Evolutionary conservation across 768 basidiomycete genomes (phyloP).

Genomic region (Cubamyces sp.): DNA sequence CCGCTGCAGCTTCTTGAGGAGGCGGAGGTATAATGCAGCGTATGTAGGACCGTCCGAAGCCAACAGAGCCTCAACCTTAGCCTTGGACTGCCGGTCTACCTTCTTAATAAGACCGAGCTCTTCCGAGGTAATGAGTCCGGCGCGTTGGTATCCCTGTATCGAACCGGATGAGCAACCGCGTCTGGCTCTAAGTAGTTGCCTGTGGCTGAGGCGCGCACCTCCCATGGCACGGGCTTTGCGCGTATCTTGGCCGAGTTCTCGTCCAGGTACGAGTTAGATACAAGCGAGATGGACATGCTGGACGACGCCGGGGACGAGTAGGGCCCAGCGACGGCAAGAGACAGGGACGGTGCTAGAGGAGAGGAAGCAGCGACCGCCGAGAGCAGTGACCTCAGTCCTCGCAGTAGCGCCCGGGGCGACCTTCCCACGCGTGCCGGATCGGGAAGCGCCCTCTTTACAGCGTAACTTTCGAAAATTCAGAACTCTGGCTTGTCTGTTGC

Average conservation of each 20-base stretch:
- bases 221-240: slow-evolving; percentile 94
- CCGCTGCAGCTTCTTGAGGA: slow-evolving; percentile 84
- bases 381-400: slow-evolving; percentile 24
- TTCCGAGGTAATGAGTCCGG: slow-evolving; percentile 84
- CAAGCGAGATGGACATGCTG: slow-evolving; percentile 73
- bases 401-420: background rate
- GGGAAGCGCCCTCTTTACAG: slow-evolving; percentile 7
- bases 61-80: slow-evolving; percentile 75
- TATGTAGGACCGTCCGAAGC: slow-evolving; percentile 84
- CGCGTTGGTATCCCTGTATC: slow-evolving; percentile 89
- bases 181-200: background rate
- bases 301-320: slow-evolving; percentile 2
- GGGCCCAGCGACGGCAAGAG: background rate
- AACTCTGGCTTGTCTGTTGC: slow-evolving; percentile 20
- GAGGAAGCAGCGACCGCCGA: slow-evolving; percentile 5
- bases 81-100: slow-evolving; percentile 79
- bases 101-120: slow-evolving; percentile 89
- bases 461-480: slow-evolving; percentile 21
- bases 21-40: slow-evolving; percentile 84
- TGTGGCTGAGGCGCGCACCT: slow-evolving; percentile 54
- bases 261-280: slow-evolving; percentile 84
- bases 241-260: slow-evolving; percentile 87
- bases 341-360: background rate
- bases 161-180: slow-evolving; percentile 28
- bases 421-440: slow-evolving; percentile 17